Evolutionary conservation across 2,329 filamentous ascomycete species (phyloP).

Genomic region (Penicillium sumatraense): DNA sequence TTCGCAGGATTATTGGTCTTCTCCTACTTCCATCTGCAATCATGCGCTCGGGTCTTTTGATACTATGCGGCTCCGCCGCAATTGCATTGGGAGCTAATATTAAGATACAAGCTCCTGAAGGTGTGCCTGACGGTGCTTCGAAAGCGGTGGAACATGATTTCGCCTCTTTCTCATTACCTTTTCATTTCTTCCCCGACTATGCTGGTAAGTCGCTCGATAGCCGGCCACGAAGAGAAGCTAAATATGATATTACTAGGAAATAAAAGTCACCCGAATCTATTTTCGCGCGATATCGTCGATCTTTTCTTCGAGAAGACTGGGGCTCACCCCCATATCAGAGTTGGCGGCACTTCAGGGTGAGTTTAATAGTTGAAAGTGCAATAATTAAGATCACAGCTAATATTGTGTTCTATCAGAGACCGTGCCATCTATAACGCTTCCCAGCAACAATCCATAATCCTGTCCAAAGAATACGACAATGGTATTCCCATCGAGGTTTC

Average conservation of each 20-base stretch:
- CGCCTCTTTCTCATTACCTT: conserved; percentile 12
- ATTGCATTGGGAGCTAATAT: not conserved
- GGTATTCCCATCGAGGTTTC: conserved; percentile 17
- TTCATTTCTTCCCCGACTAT: conserved; percentile 19
- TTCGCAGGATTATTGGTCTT: too few relatives aligned
- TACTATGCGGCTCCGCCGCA: not conserved
- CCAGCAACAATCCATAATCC: conserved; percentile 9
- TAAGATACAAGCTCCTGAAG: conserved; percentile 2
- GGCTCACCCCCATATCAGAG: conserved; percentile 12
- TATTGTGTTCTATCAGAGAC: conserved; percentile 5
- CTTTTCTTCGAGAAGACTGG: conserved; percentile 15
- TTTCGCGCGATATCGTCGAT: conserved; percentile 15
- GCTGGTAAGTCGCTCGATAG: not conserved
- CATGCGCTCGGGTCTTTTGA: not conserved
- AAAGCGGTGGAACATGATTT: conserved; percentile 13
- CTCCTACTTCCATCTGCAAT: not conserved
- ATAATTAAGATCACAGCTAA: not conserved
- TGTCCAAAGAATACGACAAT: conserved; percentile 12
- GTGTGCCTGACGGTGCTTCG: not conserved
- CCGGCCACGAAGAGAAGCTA: not conserved
- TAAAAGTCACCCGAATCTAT: conserved; percentile 12
- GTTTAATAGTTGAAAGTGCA: not conserved
- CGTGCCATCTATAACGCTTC: conserved; percentile 17
- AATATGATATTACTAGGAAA: conserved; percentile 6
- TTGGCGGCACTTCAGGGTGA: conserved; percentile 16